Percentiles rank a stretch among this genome's conserved stretches.
Evolutionary conservation across 305 asterid genomes (phyloP).

Genomic region (Fraxinus floribunda): DNA sequence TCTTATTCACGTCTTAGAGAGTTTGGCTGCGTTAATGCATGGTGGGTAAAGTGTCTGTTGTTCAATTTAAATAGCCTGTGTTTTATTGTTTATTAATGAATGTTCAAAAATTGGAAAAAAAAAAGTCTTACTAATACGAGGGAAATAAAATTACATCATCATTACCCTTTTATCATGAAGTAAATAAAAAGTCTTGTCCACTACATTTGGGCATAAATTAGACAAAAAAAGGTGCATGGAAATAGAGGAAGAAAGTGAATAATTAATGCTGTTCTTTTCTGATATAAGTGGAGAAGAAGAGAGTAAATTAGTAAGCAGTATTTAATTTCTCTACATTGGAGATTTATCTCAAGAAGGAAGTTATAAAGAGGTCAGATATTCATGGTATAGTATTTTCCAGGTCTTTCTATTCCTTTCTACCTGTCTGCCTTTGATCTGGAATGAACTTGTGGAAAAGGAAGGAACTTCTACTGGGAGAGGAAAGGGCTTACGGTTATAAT

Average conservation of each 20-base stretch:
- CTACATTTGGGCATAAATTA: neutral
- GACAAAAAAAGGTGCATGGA: neutral
- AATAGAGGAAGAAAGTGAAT: neutral
- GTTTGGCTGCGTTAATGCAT: neutral
- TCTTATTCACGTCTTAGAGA: neutral
- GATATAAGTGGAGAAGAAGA: neutral
- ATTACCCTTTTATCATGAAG: neutral
- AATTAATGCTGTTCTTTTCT: neutral
- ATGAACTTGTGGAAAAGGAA: neutral
- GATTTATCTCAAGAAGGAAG: neutral
- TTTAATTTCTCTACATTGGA: neutral
- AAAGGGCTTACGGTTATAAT: neutral
- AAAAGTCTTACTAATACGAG: neutral
- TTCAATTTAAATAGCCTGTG: neutral
- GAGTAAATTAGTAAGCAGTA: neutral
- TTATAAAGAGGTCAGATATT: neutral
- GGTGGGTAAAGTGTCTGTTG: neutral
- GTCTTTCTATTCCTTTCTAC: neutral
- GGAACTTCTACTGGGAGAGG: neutral
- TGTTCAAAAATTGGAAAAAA: neutral
- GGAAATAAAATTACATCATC: neutral
- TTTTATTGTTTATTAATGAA: neutral
- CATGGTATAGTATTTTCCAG: neutral
- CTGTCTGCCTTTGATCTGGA: neutral
- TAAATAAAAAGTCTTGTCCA: neutral